Base-by-base conservation (phyloP, 2,329 filamentous ascomycete genomes). In the Dactylonectria estremocensis region DNA sequence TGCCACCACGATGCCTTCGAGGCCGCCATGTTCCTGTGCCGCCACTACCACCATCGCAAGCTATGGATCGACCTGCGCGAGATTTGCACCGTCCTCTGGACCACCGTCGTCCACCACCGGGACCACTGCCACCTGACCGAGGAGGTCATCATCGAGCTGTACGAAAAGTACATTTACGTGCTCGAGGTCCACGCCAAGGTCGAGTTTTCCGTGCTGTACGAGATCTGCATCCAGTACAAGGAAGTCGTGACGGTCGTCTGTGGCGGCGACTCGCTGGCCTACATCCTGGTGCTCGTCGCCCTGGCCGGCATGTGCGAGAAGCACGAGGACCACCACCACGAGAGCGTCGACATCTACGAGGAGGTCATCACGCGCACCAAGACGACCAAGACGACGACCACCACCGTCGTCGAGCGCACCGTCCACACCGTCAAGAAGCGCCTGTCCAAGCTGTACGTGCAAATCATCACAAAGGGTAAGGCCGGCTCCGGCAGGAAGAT, bases 391-490 rank as follows among this genome's bases (percentile, higher is more conserved):
- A 77, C 80, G 1, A 78, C 75, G 0, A 71, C 77, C 58, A 80
- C 76, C 0, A 69, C 67, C 11, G 64, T 72, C 7, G 75, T 66
- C 0, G 69, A 75, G 74, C 80, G 79, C 0, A 81, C 82, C 2
- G 72, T 85, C 13, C 80, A 80, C 20, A 84, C 80, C 0, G 81
- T 87, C 70, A 87, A 86, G 76, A 86, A 83, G 69, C 82, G 84
- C 9, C 78, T 88, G 24, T 84, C 86, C 2, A 83, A 81, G 73
- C 72, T 88, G 18, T 87, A 87, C 59, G 71, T 76, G 5, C 73
- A 69, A 72, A 74, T 83, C 45, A 77, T 83, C 52, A 81, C 81
- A 10, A 80, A 80, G 6, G 80, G 80, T n/a, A 75, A 73, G 68
- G 78, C 78, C 40, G 77, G 78, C 0, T 76, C 79, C 0, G 78